Conservation (phyloP, 1,284 basidiomycete species). For the Rhizoctonia solani region DNA sequence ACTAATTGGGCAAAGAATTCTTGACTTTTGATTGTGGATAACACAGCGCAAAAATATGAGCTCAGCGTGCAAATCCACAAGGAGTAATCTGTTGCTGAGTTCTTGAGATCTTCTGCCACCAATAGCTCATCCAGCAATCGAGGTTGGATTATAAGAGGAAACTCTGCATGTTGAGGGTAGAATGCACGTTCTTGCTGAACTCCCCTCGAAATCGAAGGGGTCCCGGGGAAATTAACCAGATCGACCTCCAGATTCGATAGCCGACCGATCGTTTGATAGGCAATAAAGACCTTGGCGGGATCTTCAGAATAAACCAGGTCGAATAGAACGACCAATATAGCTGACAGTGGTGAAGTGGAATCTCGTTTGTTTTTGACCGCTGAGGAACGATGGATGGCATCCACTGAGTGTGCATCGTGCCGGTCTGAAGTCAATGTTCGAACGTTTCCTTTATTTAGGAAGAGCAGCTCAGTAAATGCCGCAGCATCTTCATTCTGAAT, state of each 20-base stretch:
- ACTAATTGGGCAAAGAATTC: constrained; percentile 71
- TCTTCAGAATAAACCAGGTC: constrained; percentile 28
- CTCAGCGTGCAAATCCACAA: constrained; percentile 68
- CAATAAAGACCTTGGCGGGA: constrained; percentile 17
- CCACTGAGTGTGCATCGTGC: constrained; percentile 23
- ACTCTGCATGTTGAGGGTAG: constrained; percentile 7
- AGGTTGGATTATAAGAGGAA: constrained; percentile 3
- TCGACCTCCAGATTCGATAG: constrained; percentile 19
- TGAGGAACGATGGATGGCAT: constrained; percentile 13
- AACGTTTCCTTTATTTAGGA: constrained; percentile 41
- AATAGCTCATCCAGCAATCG: constrained; percentile 40
- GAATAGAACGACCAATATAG: constrained; percentile 29
- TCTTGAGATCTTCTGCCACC: constrained; percentile 22
- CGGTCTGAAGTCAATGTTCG: constrained; percentile 19
- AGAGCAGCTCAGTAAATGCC: constrained; percentile 75
- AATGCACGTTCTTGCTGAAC: constrained; percentile 15
- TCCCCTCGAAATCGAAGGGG: constrained; percentile 13
- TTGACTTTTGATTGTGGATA: constrained; percentile 42
- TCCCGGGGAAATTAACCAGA: constrained; percentile 3
- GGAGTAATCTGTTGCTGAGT: constrained; percentile 52
- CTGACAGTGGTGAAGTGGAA: constrained; percentile 21
- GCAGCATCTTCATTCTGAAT: constrained; percentile 67
- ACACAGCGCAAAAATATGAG: constrained; percentile 20
- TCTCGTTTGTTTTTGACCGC: constrained; percentile 24
- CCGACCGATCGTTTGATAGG: constrained; percentile 27